Evolutionary conservation across 176 grass and related monocot genomes (phyloP).

Genomic region (Microstegium vimineum): DNA sequence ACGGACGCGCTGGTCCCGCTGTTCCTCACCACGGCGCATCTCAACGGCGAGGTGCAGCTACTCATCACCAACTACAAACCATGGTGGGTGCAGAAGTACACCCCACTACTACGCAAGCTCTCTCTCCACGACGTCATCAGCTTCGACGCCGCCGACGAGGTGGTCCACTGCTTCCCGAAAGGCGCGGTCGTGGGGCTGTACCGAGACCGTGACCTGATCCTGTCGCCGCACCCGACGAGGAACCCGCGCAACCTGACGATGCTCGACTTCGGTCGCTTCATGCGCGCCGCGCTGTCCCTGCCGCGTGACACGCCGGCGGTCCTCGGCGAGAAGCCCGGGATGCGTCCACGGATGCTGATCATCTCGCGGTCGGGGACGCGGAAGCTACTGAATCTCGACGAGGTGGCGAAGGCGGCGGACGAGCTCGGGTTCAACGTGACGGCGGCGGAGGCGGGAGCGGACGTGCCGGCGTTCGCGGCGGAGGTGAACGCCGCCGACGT

Average conservation of each 20-base stretch:
- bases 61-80: slow-evolving; percentile 60
- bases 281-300: slow-evolving; percentile 43
- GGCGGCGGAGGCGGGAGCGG: slow-evolving; percentile 30
- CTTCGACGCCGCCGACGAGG: slow-evolving; percentile 46
- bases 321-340: slow-evolving; percentile 40
- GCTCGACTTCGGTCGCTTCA: slow-evolving; percentile 56
- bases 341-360: slow-evolving; percentile 52
- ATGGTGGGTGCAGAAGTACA: slow-evolving; percentile 69
- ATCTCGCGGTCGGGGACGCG: slow-evolving; percentile 45
- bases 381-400: slow-evolving; percentile 46
- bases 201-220: slow-evolving; percentile 68
- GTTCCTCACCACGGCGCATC: slow-evolving; percentile 53
- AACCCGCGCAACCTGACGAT: slow-evolving; percentile 65
- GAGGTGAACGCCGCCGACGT: slow-evolving; percentile 55
- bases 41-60: slow-evolving; percentile 70
- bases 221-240: slow-evolving; percentile 45
- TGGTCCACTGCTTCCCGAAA: slow-evolving; percentile 68
- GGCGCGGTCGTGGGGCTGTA: slow-evolving; percentile 46
- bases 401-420: slow-evolving; percentile 23
- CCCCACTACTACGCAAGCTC: slow-evolving; percentile 49
- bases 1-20: slow-evolving; percentile 56
- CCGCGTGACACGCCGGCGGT: slow-evolving; percentile 22
- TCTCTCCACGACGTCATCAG: slow-evolving; percentile 55
- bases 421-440: slow-evolving; percentile 67
- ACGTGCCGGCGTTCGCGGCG: slow-evolving; percentile 47